Conservation (phyloP, 768 basidiomycete species). For the Chalciporus piperatus region DNA sequence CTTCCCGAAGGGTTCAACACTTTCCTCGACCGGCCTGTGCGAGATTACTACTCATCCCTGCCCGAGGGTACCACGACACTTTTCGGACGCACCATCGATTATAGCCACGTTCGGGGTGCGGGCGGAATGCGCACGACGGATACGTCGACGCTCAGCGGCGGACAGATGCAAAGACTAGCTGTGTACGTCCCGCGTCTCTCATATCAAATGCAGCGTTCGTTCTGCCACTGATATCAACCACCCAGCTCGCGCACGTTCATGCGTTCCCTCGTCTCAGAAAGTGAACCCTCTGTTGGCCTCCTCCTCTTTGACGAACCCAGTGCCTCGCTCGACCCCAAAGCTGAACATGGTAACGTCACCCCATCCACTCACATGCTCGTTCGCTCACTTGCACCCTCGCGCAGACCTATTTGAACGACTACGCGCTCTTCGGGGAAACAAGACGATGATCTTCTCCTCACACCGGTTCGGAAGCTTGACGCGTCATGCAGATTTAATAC, state of each 20-base stretch:
- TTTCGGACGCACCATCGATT: constrained; percentile 60
- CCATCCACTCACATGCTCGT: background rate
- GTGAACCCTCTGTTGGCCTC: constrained; percentile 48
- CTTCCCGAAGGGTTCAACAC: constrained; percentile 68
- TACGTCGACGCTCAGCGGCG: constrained; percentile 52
- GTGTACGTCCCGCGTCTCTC: constrained; percentile 46
- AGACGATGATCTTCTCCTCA: constrained; percentile 82
- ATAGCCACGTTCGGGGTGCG: constrained; percentile 40
- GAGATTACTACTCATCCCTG: constrained; percentile 62
- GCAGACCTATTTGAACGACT: constrained; percentile 69
- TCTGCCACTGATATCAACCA: too few species aligned
- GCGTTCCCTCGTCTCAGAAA: constrained; percentile 51
- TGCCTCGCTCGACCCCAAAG: constrained; percentile 69
- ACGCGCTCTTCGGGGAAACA: constrained; percentile 62
- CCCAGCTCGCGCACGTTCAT: constrained; percentile 65
- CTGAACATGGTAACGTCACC: constrained; percentile 56
- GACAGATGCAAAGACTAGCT: constrained; percentile 73
- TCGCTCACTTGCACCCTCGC: background rate
- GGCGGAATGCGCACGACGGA: constrained; percentile 41
- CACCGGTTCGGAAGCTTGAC: constrained; percentile 64
- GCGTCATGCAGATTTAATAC: constrained; percentile 65
- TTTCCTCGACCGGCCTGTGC: constrained; percentile 70
- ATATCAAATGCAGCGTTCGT: too few species aligned
- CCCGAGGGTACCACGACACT: constrained; percentile 62
- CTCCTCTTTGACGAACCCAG: constrained; percentile 73